These are phyloP conservation scores for Nannochloropsis salina DNA, from an alignment of 108 stramenopile species.

Conservation along the genomic window DNA sequence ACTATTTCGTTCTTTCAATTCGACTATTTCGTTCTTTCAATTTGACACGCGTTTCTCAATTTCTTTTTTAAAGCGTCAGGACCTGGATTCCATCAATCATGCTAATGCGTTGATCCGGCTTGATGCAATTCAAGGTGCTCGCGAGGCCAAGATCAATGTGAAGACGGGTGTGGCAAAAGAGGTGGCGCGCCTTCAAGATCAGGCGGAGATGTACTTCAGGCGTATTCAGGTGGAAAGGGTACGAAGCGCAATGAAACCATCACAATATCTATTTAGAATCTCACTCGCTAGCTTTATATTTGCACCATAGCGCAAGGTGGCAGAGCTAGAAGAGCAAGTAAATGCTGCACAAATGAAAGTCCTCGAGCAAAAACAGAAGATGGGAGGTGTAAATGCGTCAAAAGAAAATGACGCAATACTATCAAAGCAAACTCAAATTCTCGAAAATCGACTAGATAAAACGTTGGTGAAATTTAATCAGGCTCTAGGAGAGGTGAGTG, in stretches of 20 bases:
- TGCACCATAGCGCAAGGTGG: constrained; percentile 47
- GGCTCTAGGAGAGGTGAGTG: constrained; percentile 40
- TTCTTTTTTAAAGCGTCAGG: not conserved
- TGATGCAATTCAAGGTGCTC: not conserved
- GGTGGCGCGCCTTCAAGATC: constrained; percentile 53
- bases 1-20: not conserved
- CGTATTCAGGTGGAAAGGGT: constrained; percentile 53
- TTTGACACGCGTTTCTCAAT: not conserved
- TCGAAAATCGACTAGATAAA: constrained; percentile 61
- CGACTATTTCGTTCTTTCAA: not conserved
- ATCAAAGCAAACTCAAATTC: constrained; percentile 56
- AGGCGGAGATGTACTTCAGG: constrained; percentile 55
- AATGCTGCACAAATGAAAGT: constrained; percentile 42
- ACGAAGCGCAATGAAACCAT: no score
- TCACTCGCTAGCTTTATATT: not conserved
- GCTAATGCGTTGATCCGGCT: not conserved
- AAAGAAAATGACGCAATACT: constrained; percentile 60
- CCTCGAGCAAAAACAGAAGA: constrained; percentile 54
- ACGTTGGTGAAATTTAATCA: constrained; percentile 58
- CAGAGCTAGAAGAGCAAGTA: constrained; percentile 53
- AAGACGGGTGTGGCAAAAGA: constrained; percentile 35
- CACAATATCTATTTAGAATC: not conserved
- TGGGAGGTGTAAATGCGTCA: constrained; percentile 59
- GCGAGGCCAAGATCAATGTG: constrained; percentile 45
- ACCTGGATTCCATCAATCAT: not conserved